Evolutionary conservation across 2,329 filamentous ascomycete species (phyloP).

Genomic region (Neonectria faginata): DNA sequence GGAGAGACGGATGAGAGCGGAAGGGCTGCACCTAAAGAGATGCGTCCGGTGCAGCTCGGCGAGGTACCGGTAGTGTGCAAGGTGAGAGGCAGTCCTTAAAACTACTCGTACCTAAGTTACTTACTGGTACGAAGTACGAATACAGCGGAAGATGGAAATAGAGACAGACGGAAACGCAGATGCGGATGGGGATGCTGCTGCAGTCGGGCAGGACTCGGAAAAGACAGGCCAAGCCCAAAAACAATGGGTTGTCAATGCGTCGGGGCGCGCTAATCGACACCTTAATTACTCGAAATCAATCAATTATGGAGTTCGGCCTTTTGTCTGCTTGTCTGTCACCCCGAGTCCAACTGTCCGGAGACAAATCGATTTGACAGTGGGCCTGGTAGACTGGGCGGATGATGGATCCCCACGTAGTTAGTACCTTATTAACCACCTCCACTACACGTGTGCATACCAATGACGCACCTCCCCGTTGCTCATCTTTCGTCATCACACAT

Average conservation of each 20-base stretch:
- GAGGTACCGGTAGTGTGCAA: background rate
- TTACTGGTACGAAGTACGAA: too few relatives aligned
- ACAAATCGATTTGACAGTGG: too few relatives aligned
- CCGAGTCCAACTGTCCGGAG: too few relatives aligned
- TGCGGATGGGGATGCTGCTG: background rate
- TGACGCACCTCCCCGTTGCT: too few relatives aligned
- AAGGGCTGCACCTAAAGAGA: background rate
- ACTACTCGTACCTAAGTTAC: too few relatives aligned
- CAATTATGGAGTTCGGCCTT: conserved; percentile 6
- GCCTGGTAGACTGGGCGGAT: too few relatives aligned
- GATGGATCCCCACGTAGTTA: too few relatives aligned
- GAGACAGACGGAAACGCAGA: background rate
- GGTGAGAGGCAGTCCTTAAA: too few relatives aligned
- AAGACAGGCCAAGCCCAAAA: background rate
- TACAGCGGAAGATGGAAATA: background rate
- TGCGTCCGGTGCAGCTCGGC: background rate
- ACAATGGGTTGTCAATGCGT: conserved; percentile 9
- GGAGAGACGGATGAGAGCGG: background rate
- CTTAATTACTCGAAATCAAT: conserved; percentile 11
- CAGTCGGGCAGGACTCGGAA: conserved; percentile 7
- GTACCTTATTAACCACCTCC: too few relatives aligned
- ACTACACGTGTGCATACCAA: too few relatives aligned
- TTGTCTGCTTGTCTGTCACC: too few relatives aligned
- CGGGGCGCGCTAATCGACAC: conserved; percentile 22
- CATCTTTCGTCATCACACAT: too few relatives aligned